Conservation (phyloP, 305 asterid genomes). For the Withania somnifera region DNA sequence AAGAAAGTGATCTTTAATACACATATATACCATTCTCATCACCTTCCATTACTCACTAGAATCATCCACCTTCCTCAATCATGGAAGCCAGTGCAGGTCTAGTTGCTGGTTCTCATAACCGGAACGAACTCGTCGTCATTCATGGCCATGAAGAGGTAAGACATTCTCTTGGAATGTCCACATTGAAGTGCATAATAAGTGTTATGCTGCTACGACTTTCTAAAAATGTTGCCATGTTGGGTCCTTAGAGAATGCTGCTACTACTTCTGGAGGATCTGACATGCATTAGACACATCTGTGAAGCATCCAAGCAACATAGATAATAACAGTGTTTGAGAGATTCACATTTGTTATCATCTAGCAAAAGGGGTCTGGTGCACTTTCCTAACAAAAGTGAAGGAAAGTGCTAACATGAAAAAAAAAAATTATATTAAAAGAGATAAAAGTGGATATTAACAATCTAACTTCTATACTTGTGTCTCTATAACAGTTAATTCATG, state of each 20-base stretch:
- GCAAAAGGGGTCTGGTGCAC: not conserved
- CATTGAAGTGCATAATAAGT: not conserved
- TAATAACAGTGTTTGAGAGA: not conserved
- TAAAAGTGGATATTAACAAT: not conserved
- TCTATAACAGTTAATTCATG: not conserved
- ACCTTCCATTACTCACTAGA: constrained; percentile 23
- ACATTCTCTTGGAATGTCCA: not conserved
- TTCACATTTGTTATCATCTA: not conserved
- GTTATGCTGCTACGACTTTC: not conserved
- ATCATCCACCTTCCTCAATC: constrained; percentile 11
- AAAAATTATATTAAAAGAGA: not conserved
- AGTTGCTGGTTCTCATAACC: constrained; percentile 97
- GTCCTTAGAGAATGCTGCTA: not conserved
- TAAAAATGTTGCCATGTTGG: not conserved
- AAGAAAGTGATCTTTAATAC: not conserved
- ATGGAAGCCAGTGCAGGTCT: constrained; percentile 99
- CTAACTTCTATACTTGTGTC: not conserved
- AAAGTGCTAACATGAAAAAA: not conserved
- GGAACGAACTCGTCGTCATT: constrained; percentile 95
- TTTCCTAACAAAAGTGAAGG: not conserved
- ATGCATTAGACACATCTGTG: not conserved
- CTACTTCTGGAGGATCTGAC: not conserved
- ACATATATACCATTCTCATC: constrained; percentile 18
- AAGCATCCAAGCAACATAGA: not conserved
- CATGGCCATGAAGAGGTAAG: constrained; percentile 97